Evolutionary conservation across 768 basidiomycete species (phyloP).

Genomic region (Dictyophora rubrovolvata): DNA sequence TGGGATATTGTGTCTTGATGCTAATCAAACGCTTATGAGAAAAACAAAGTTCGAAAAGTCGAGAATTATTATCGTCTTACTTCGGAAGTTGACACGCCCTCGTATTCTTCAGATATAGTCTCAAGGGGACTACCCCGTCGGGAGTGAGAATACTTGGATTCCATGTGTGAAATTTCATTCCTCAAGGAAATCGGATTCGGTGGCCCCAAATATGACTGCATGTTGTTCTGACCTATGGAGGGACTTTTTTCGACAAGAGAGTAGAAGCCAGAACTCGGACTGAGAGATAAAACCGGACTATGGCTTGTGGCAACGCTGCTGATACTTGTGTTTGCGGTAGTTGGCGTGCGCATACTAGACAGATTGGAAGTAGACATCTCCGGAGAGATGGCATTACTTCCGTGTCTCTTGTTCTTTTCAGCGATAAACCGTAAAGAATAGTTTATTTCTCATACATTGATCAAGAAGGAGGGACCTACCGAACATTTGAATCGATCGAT

Average conservation of each 20-base stretch:
- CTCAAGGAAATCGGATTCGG: not conserved
- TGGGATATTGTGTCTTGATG: not conserved
- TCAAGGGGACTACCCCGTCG: not conserved
- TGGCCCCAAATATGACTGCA: not conserved
- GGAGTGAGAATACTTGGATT: not conserved
- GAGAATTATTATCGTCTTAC: too few species aligned
- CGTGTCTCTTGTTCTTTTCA: not conserved
- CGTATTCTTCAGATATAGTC: not conserved
- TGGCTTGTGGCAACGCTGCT: not conserved
- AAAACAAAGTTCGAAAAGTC: too few species aligned
- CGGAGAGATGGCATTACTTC: not conserved
- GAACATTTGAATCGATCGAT: not conserved
- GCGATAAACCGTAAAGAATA: too few species aligned
- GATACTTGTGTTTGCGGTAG: not conserved
- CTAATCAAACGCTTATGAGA: too few species aligned
- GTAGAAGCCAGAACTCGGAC: not conserved
- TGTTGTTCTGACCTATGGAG: not conserved
- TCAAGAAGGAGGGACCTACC: not conserved
- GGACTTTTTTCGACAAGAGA: not conserved
- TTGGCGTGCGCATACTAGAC: not conserved
- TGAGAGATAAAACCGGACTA: not conserved
- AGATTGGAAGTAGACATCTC: not conserved
- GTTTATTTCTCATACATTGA: not conserved
- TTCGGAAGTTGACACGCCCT: not conserved
- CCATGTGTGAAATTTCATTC: not conserved